Evolutionary conservation across 257 asterid species (phyloP).

Genomic region (Solanum tarapatanum): DNA sequence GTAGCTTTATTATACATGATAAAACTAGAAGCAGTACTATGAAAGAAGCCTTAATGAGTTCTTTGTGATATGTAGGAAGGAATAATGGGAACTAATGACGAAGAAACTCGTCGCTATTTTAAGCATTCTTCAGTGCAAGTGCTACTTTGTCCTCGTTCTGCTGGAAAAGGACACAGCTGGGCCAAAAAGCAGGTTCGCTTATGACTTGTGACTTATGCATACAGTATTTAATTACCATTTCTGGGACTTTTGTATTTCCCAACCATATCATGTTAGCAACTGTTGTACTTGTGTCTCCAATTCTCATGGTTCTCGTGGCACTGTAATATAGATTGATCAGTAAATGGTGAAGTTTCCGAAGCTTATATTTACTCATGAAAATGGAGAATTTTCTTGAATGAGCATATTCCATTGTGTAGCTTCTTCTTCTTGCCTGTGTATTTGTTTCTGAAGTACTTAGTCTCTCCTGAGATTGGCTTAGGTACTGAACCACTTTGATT

Average conservation of each 20-base stretch:
- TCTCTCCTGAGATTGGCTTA: not conserved
- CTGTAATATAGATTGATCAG: not conserved
- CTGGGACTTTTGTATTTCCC: not conserved
- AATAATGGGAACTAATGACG: constrained; percentile 71
- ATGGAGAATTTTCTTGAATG: not conserved
- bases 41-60: not conserved
- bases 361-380: not conserved
- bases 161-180: constrained; percentile 81
- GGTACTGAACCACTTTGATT: constrained; percentile 1
- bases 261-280: not conserved
- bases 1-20: not conserved
- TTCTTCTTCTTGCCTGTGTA: not conserved
- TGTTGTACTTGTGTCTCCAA: not conserved
- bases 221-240: not conserved
- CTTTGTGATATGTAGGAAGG: constrained; percentile 49
- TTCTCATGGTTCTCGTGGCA: not conserved
- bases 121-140: constrained; percentile 89
- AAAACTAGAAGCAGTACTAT: not conserved
- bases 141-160: constrained; percentile 67
- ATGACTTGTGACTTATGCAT: not conserved
- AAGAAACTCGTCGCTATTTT: constrained; percentile 81
- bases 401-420: not conserved
- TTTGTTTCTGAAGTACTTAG: not conserved
- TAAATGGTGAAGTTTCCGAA: not conserved
- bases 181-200: constrained; percentile 37